Evolutionary conservation across 345 rosid species (phyloP), one percentile per base, ranked within the genome.

Genomic region (Excoecaria cochinchinensis): DNA sequence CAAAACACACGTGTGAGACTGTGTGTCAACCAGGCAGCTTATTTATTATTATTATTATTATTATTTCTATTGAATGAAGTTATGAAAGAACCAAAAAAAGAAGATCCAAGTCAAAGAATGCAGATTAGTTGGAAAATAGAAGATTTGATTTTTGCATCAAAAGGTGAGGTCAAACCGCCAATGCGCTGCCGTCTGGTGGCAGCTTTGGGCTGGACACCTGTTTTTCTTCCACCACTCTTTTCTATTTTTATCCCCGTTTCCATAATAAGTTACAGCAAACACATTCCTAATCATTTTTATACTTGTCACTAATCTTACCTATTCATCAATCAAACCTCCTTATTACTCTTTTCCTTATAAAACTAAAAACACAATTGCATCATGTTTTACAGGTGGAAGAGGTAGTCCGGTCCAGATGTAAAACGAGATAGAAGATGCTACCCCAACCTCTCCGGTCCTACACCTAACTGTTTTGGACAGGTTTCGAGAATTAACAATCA

Each of bases 1-100:
- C 39, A 8, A 22, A 13, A 57, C 64, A 31, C 75, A 58, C 67
- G 75, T 72, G 75, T 72, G 75, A 24, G 25, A 44, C 51, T 17
- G 66, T 48, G 56, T 24, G 42, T 61, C 39, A 22, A 47, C 9
- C 16, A 42, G 53, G 40, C 47, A 38, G 17, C 6, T 16, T 31
- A 1, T 16, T 17, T 17, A 7, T 24, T 52, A 0, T 14, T 15
- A 8, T 53, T n/a, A n/a, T n/a, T n/a, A 31, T 31, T 31, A 31
- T 53, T 11, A 50, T 42, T 46, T 1, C 19, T 44, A 8, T 46
- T 66, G 4, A 3, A 31, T 31, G 31, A 31, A 31, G 31, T 31
- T 31, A 2, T 31, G 31, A 10, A 59, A 21, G 21, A 59, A 8
- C 63, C 63, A 38, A 22, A 59, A 59, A 31, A 0, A 0, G 31